Conservation (phyloP, 805 yeast species). For the Zygotorulaspora florentina region DNA sequence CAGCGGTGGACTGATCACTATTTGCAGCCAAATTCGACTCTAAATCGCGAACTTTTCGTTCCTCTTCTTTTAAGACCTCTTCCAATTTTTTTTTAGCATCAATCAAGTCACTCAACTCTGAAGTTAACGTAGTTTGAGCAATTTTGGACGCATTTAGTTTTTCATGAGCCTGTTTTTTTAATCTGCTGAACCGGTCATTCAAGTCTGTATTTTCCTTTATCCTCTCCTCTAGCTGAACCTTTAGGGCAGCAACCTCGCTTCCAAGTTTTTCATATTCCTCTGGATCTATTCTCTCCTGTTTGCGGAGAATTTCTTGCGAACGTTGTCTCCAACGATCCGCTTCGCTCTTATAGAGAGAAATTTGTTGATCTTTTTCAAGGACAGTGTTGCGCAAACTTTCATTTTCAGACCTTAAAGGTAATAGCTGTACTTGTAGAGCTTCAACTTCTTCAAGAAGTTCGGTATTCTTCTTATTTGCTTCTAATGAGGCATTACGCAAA, state of each 20-base stretch:
- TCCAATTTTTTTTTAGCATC: constrained; percentile 37
- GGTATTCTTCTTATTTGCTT: constrained; percentile 30
- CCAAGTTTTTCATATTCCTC: constrained; percentile 19
- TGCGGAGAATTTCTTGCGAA: constrained; percentile 21
- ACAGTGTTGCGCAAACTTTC: constrained; percentile 36
- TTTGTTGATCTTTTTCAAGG: constrained; percentile 24
- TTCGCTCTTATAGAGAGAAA: constrained; percentile 13
- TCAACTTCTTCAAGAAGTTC: constrained; percentile 41
- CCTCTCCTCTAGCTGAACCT: constrained; percentile 22
- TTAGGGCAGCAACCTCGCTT: constrained; percentile 23
- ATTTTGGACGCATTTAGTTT: constrained; percentile 30
- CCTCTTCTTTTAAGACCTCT: constrained; percentile 14
- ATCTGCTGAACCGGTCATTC: constrained; percentile 31
- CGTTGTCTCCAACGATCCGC: constrained; percentile 21
- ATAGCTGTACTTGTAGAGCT: constrained; percentile 33
- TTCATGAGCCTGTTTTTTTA: constrained; percentile 37
- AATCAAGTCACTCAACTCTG: constrained; percentile 33
- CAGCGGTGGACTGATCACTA: neutral
- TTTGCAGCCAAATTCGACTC: constrained; percentile 6
- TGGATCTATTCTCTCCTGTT: constrained; percentile 17
- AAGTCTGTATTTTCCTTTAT: constrained; percentile 33
- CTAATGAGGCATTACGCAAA: constrained; percentile 49
- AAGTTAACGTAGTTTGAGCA: constrained; percentile 39
- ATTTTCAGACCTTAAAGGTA: constrained; percentile 44
- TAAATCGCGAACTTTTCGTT: constrained; percentile 11